Conservation (phyloP, 805 yeast genomes). For the Candida sithepensis region DNA sequence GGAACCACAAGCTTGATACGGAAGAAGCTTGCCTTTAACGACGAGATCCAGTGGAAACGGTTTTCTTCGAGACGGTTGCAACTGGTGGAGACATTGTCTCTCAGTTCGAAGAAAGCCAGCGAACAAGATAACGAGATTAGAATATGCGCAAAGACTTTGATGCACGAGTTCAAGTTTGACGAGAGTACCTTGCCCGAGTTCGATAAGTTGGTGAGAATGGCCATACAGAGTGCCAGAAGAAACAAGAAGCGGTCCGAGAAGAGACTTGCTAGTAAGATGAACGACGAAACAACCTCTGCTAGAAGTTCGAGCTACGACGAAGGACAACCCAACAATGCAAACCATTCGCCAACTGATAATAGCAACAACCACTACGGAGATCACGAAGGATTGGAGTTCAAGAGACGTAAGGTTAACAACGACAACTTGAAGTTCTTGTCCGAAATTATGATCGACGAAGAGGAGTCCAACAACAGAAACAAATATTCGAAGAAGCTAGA, state of each 20-base stretch:
- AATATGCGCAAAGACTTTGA: constrained; percentile 70
- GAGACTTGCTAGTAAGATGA: constrained; percentile 26
- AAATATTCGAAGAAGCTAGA: constrained; percentile 14
- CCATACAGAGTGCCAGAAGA: constrained; percentile 88
- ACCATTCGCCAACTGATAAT: background rate
- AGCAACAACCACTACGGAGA: background rate
- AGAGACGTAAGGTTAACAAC: constrained; percentile 12
- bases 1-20: constrained; percentile 46
- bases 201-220: constrained; percentile 87
- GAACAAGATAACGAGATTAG: constrained; percentile 86
- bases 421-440: constrained; percentile 24
- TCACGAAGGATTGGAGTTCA: background rate
- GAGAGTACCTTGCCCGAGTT: constrained; percentile 62
- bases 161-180: constrained; percentile 75
- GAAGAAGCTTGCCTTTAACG: constrained; percentile 64
- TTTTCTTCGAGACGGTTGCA: constrained; percentile 89
- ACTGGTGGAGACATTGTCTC: constrained; percentile 69
- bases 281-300: constrained; percentile 5
- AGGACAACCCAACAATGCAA: background rate
- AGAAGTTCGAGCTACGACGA: constrained; percentile 1
- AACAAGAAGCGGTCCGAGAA: constrained; percentile 69
- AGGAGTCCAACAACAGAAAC: constrained; percentile 28
- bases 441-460: constrained; percentile 24
- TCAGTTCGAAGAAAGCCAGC: constrained; percentile 70
- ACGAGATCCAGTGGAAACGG: constrained; percentile 82